Evolutionary conservation across 139 green algal species (phyloP), one percentile per base, ranked within the genome.

Genomic region (Tetratostichococcus sp.): DNA sequence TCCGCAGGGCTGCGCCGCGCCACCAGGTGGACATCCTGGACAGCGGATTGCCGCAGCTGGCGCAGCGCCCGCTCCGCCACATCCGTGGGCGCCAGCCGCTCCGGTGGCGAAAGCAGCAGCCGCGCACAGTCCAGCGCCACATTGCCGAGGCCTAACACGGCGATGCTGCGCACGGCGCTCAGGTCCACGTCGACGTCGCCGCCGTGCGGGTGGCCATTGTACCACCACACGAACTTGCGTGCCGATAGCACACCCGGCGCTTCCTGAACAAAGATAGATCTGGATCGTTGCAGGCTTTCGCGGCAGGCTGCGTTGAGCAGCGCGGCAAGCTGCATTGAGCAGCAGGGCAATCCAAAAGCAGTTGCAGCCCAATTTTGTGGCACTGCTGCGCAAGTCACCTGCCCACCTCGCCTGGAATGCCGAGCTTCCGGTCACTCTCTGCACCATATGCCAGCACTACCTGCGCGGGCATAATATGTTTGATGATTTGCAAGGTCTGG

Each of bases 141-240:
- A 76, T 99, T 99, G 68, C 95, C 92, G 31, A 93, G 76, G 19
- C 91, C 91, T 2, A 86, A 78, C 1, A 97, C 84, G 17, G 83
- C 87, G 35, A 94, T 89, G 14, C 69, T 78, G 11, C 57, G 35
- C n/a, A 88, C 85, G 34, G 74, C 75, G 28, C 69, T 75, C 42
- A 97, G 82, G 81, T 94, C 83, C 0, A 96, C n/a, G 0, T 83
- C 81, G 72, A 95, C 76, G 25, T 83, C 30, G 0, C 35, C 30
- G 33, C 78, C 81, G n/a, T 94, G 86, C 3, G 95, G 94, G 80
- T 99, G 94, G 4, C 92, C 95, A 78, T 99, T 99, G 90, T 97
- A 99, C 96, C 96, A 99, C 88, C 90, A 95, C 35, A 98, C 95
- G 85, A 99, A 97, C 73, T 97, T 91, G 23, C 96, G 85, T 0